Conservation (phyloP, 176 grass and related monocot genomes). For the Oryza australiensis region DNA sequence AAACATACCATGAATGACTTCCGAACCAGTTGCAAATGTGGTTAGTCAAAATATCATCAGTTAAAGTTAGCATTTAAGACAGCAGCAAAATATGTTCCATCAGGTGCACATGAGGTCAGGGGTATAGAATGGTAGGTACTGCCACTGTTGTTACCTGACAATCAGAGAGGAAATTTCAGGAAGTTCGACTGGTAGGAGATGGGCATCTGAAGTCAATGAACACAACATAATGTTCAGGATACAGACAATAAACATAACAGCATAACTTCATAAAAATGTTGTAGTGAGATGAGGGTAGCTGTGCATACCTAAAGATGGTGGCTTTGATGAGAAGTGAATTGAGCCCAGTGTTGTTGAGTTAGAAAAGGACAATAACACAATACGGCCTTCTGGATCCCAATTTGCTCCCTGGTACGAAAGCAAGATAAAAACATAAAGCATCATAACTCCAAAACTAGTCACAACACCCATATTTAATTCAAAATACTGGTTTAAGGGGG, state of each 20-base stretch:
- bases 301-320: slow-evolving; percentile 81
- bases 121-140: neutral
- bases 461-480: neutral
- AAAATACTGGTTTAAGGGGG: neutral
- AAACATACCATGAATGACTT: neutral
- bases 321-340: slow-evolving; percentile 86
- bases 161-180: slow-evolving; percentile 81
- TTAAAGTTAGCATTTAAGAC: slow-evolving; percentile 10
- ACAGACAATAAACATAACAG: slow-evolving; percentile 3
- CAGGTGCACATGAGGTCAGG: slow-evolving; percentile 5
- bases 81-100: slow-evolving; percentile 20
- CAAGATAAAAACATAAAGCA: slow-evolving; percentile 33
- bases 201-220: slow-evolving; percentile 65
- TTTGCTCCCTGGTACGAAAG: slow-evolving; percentile 64
- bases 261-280: slow-evolving; percentile 21
- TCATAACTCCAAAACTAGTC: neutral
- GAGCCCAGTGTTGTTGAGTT: slow-evolving; percentile 80
- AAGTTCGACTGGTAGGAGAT: slow-evolving; percentile 85
- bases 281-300: neutral
- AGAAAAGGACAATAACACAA: slow-evolving; percentile 81
- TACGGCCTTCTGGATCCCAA: slow-evolving; percentile 89
- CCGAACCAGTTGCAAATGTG: neutral
- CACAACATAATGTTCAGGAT: slow-evolving; percentile 28
- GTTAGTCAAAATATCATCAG: slow-evolving; percentile 16
- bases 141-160: slow-evolving; percentile 62